Base-by-base conservation (phyloP, 2,329 filamentous ascomycete species). In the Calonectria henricotiae region DNA sequence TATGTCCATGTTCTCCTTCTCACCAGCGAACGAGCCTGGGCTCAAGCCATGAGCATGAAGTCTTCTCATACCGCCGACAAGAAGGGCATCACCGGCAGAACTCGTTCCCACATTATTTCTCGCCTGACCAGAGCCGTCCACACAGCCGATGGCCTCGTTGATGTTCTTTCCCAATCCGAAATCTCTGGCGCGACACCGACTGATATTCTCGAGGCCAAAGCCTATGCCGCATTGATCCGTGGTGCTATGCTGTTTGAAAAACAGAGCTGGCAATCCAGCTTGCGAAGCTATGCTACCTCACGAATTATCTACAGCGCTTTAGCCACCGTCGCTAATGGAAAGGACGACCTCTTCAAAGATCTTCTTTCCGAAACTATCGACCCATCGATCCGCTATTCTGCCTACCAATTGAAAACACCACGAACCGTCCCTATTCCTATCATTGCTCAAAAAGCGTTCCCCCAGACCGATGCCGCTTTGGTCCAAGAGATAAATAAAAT, bases 1-100 rank as follows among this genome's bases (percentile, higher is more conserved):
- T 94, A 91, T 83, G 89, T 92, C 60, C 88, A 93, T 75, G 87
- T 98, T n/a, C 87, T 96, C 37, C 88, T 99, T 67, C 90, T 98
- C 78, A 93, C 91, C 44, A 91, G 95, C 71, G 96, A 99, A 85
- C 90, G 96, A 73, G 94, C 95, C 62, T 98, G 95, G 94, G 96
- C 96, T 43, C 92, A 98, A 82, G 96, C 95, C 68, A 97, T 98
- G 95, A 91, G 93, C 80, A 94, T 98, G 88, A 98, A 97, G 83
- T 89, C 94, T 4, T 86, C 90, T 23, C 94, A 97, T 80, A 90
- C 93, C 44, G 89, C 93, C 76, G 94, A 96, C 76, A 91, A 92
- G 71, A 93, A 94, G 81, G 92, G 91, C 60, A 93, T 98, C 73
- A 89, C 91, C 32, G 93, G 95, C 70, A 90, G 92, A 63, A 93